Evolutionary conservation across 306 rosid genomes (phyloP), one percentile per base, ranked within the genome.

Genomic region (Cicer chorassanicum): DNA sequence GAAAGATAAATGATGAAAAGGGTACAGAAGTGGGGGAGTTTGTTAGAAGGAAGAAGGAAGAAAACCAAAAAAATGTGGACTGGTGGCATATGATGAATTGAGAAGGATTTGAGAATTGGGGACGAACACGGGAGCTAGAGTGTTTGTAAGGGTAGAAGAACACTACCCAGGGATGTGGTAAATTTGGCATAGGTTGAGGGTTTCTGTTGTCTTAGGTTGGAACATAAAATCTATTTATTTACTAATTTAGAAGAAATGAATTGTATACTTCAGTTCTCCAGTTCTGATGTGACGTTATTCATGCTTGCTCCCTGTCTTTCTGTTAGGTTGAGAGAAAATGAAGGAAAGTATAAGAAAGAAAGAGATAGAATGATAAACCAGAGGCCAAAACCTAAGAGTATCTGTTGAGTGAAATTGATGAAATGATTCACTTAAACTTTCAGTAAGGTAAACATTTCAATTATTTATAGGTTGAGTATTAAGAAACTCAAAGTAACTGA

Each of bases 241-340:
- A 56, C 63, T 46, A 65, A 45, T 68, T 66, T 61, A 48, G 38
- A 69, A 70, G 51, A 62, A 84, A 62, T 68, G 36, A 80, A 38
- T 15, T 29, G 10, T 9, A 62, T 53, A 53, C 61, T 43, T 59
- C 43, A 48, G 69, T 72, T 80, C 68, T 65, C 77, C 69, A 48
- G 64, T 36, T 75, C 53, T 36, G 36, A 64, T 65, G 50, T 76
- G 68, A 46, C 44, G 40, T 67, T 68, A 16, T 76, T 71, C 21
- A 48, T 49, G 59, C 68, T 70, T 78, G 55, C 51, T 50, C 49
- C 57, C 41, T 65, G 36, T 56, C 44, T 61, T 40, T 9, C 53
- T 18, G 53, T 11, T 64, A 40, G 49, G 24, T 64, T 65, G 70
- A 65, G 70, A 11, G 39, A 65, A 42, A 42, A 9, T 16, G 70